These are phyloP conservation scores for Logfia minima DNA, from an alignment of 129 eudicot species.

Conservation along the genomic window DNA sequence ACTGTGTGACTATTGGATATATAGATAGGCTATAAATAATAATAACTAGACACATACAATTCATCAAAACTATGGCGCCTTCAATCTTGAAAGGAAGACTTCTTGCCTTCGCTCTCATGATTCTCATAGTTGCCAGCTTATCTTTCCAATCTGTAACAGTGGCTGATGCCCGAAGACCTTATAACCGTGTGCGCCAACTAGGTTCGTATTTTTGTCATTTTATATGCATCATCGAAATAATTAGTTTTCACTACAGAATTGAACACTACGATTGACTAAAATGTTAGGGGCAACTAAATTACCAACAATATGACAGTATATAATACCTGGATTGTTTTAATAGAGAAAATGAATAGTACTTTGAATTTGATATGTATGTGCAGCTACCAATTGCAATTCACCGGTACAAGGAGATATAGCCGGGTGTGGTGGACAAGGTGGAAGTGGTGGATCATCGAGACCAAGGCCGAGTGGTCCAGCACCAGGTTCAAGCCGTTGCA, in stretches of 20 bases:
- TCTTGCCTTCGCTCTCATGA: constrained; percentile 25
- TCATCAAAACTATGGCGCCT: constrained; percentile 5
- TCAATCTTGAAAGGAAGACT: constrained; percentile 4
- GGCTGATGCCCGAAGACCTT: constrained; percentile 17
- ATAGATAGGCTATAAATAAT: constrained; percentile 5
- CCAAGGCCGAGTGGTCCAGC: constrained; percentile 22
- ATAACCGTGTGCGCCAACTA: constrained; percentile 24
- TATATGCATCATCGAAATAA: background rate
- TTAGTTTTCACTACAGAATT: background rate
- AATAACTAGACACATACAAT: background rate
- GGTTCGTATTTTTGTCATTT: constrained; percentile 14
- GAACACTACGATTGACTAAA: background rate
- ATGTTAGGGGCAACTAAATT: background rate
- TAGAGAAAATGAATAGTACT: background rate
- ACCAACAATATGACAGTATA: too few relatives aligned
- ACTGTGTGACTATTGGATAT: background rate
- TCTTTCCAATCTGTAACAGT: constrained; percentile 5
- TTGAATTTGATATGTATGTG: constrained; percentile 10
- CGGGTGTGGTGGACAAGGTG: constrained; percentile 15
- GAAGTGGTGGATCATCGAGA: constrained; percentile 16
- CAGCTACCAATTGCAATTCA: constrained; percentile 28
- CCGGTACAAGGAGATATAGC: constrained; percentile 13
- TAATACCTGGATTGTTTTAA: background rate
- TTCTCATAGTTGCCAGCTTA: constrained; percentile 7
- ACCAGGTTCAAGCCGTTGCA: constrained; percentile 32